A percentile compares a stretch with the other conserved stretches of the same genome.
phyloP scores from a whole-genome alignment of 768 basidiomycete genomes.

The Tulasnella sp. region DNA sequence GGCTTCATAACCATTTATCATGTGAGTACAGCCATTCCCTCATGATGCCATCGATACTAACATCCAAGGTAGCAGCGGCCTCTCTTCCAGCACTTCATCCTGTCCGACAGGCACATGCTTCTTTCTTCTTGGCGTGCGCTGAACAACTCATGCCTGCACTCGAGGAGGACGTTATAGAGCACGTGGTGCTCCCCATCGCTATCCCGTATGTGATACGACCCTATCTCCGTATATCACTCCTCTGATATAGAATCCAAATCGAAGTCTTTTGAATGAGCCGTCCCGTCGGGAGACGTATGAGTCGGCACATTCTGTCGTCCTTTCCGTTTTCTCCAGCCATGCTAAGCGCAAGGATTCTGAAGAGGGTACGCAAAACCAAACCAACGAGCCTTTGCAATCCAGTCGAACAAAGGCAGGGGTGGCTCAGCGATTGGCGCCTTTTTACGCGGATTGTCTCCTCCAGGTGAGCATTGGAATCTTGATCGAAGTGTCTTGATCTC shows the following conservation, averaged over 20 bases:
- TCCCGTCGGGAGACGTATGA: slow-evolving; percentile 67
- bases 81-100: slow-evolving; percentile 14
- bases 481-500: background rate
- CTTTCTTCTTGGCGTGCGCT: slow-evolving; percentile 59
- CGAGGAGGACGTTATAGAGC: slow-evolving; percentile 39
- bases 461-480: slow-evolving; percentile 36
- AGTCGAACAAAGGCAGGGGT: slow-evolving; percentile 29
- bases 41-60: background rate
- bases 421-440: slow-evolving; percentile 52
- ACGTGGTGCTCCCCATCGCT: slow-evolving; percentile 48
- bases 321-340: slow-evolving; percentile 58
- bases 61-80: background rate
- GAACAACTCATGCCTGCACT: slow-evolving; percentile 67
- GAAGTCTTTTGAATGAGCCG: slow-evolving; percentile 51
- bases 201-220: slow-evolving; percentile 42
- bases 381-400: too few species aligned
- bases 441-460: slow-evolving; percentile 60
- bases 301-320: slow-evolving; percentile 72
- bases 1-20: slow-evolving; percentile 21
- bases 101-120: slow-evolving; percentile 31
- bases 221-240: slow-evolving; percentile 7
- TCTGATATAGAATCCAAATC: background rate
- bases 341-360: slow-evolving; percentile 30
- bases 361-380: too few species aligned
- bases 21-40: background rate